Evolutionary conservation across 106 monocot species (phyloP).

Genomic region (Dactylorhiza incarnata): DNA sequence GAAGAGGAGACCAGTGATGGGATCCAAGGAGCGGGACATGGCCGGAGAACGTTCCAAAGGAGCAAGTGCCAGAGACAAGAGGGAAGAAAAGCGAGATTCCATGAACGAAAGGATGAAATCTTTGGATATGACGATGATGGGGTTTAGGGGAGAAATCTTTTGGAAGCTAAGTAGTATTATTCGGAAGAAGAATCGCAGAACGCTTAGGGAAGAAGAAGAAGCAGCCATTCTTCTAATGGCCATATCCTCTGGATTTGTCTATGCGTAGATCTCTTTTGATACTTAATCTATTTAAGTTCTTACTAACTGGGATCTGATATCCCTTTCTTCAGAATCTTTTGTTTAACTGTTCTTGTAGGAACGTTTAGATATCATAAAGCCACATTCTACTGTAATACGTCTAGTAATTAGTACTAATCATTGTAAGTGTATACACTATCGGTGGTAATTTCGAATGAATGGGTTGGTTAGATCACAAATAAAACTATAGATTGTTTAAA

Average conservation of each 20-base stretch:
- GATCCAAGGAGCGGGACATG: not conserved
- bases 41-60: not conserved
- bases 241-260: constrained; percentile 20
- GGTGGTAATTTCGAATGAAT: too few relatives aligned
- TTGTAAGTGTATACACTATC: too few relatives aligned
- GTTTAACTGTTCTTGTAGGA: not conserved
- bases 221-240: constrained; percentile 24
- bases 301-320: not conserved
- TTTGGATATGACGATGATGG: constrained; percentile 15
- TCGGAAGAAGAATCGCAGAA: constrained; percentile 11
- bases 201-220: constrained; percentile 17
- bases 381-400: not conserved
- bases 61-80: not conserved
- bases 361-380: not conserved
- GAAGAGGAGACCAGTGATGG: constrained; percentile 21
- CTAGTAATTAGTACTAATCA: not conserved
- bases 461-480: too few relatives aligned
- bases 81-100: not conserved
- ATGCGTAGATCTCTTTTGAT: not conserved
- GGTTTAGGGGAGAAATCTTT: not conserved
- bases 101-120: not conserved
- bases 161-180: constrained; percentile 2
- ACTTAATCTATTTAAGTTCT: not conserved
- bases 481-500: too few relatives aligned
- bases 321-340: not conserved